Conservation (phyloP, 495 filamentous ascomycete species). For the Hypoxylon subgilvum region DNA sequence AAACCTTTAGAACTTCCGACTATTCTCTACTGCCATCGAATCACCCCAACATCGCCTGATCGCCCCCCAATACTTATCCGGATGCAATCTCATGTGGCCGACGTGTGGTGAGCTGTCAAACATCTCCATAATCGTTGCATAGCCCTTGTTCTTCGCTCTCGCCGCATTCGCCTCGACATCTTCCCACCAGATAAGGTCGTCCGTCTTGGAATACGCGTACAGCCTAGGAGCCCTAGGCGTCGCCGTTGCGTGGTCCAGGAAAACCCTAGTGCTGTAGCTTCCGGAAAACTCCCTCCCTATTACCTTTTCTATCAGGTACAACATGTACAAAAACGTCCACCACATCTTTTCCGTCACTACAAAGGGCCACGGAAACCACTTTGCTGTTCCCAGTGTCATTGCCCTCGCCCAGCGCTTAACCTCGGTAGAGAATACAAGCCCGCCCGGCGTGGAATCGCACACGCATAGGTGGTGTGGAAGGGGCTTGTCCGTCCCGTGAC, state of each 20-base stretch:
- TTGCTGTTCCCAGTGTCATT: constrained; percentile 56
- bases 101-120: constrained; percentile 63
- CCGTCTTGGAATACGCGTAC: constrained; percentile 61
- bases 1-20: neutral
- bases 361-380: constrained; percentile 53
- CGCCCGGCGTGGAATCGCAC: constrained; percentile 60
- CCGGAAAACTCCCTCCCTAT: constrained; percentile 46
- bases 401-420: constrained; percentile 57
- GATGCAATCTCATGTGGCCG: constrained; percentile 59
- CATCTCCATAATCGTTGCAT: constrained; percentile 48
- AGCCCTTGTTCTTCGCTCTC: constrained; percentile 49
- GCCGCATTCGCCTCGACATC: constrained; percentile 60
- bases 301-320: constrained; percentile 40
- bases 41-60: constrained; percentile 53
- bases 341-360: constrained; percentile 50
- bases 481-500: constrained; percentile 41
- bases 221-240: constrained; percentile 44
- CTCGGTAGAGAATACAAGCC: constrained; percentile 54
- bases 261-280: constrained; percentile 42
- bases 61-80: constrained; percentile 60
- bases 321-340: constrained; percentile 42
- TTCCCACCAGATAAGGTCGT: constrained; percentile 60
- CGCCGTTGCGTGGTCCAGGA: constrained; percentile 43
- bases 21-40: constrained; percentile 5
- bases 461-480: constrained; percentile 57